A percentile compares a stretch with the other conserved stretches of the same genome.
These are phyloP conservation scores for Yamadazyma dushanensis DNA, from an alignment of 1,139 yeast genomes.

Conservation along the genomic window DNA sequence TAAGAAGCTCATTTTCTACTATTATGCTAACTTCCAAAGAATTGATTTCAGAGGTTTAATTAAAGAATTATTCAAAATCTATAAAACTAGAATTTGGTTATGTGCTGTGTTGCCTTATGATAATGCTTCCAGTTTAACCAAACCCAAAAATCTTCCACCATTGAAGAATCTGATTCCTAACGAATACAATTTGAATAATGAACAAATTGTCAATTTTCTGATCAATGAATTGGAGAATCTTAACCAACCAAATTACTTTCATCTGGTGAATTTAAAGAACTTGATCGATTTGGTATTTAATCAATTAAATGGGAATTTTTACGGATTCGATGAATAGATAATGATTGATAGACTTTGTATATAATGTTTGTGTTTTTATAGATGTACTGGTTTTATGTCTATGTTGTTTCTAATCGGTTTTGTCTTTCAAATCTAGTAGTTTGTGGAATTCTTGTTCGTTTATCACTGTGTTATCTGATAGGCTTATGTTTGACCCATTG, in stretches of 20 bases:
- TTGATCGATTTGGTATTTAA: slow-evolving; percentile 32
- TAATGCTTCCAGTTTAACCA: slow-evolving; percentile 29
- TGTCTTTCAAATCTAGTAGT: slow-evolving; percentile 9
- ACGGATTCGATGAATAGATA: slow-evolving; percentile 35
- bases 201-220: slow-evolving; percentile 42
- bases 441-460: slow-evolving; percentile 13
- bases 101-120: slow-evolving; percentile 69
- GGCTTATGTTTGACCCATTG: slow-evolving; percentile 23
- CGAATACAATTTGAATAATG: slow-evolving; percentile 44
- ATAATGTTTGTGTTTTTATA: background rate
- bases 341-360: slow-evolving; percentile 1
- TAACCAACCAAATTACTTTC: slow-evolving; percentile 42
- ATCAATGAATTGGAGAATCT: slow-evolving; percentile 38
- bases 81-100: slow-evolving; percentile 96
- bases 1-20: slow-evolving; percentile 88
- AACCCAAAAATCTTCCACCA: slow-evolving; percentile 11
- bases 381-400: slow-evolving; percentile 1
- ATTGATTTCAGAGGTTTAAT: slow-evolving; percentile 92
- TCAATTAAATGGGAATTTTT: slow-evolving; percentile 42
- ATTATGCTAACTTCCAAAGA: slow-evolving; percentile 71
- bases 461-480: slow-evolving; percentile 12
- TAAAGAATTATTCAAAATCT: slow-evolving; percentile 86
- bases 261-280: slow-evolving; percentile 40
- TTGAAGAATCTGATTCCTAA: slow-evolving; percentile 28
- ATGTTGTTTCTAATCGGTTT: slow-evolving; percentile 1